phyloP scores from a whole-genome alignment of 352 stramenopile genomes.

The Pythium brachiatum region DNA sequence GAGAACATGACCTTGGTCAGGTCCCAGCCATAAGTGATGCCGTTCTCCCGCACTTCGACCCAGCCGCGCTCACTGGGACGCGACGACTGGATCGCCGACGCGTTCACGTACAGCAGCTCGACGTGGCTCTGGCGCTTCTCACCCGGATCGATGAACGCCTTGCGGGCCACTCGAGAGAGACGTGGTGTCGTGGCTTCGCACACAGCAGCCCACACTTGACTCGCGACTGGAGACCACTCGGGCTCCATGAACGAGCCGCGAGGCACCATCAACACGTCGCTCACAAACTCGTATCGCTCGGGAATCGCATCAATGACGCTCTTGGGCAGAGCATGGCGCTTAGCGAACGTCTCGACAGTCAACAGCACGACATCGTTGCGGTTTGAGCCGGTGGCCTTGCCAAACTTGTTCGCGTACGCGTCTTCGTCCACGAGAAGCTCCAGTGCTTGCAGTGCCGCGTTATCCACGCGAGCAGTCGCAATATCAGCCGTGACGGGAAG shows the following conservation, averaged over 20 bases:
- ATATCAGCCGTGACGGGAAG: slow-evolving; percentile 56
- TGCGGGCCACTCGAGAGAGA: slow-evolving; percentile 76
- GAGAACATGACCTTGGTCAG: slow-evolving; percentile 97
- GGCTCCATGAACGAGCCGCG: slow-evolving; percentile 59
- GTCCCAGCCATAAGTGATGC: slow-evolving; percentile 94
- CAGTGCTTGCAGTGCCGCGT: slow-evolving; percentile 35
- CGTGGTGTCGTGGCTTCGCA: slow-evolving; percentile 46
- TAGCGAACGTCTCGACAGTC: slow-evolving; percentile 51
- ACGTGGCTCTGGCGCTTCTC: slow-evolving; percentile 84
- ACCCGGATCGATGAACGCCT: slow-evolving; percentile 70
- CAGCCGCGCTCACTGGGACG: slow-evolving; percentile 52
- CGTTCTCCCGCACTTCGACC: slow-evolving; percentile 91
- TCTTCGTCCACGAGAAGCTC: slow-evolving; percentile 52
- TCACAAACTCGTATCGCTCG: slow-evolving; percentile 77
- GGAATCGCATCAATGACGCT: slow-evolving; percentile 28
- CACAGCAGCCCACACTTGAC: slow-evolving; percentile 66
- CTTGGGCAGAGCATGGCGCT: slow-evolving; percentile 37
- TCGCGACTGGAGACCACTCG: slow-evolving; percentile 49
- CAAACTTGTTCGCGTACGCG: slow-evolving; percentile 73
- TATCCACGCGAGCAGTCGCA: slow-evolving; percentile 22
- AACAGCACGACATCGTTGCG: slow-evolving; percentile 71
- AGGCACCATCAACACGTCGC: slow-evolving; percentile 68
- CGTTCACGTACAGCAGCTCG: slow-evolving; percentile 64
- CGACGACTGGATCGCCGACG: slow-evolving; percentile 32
- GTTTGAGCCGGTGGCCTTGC: slow-evolving; percentile 65